Percentiles rank a stretch among this genome's conserved stretches.
Evolutionary conservation across 768 basidiomycete genomes (phyloP).

Genomic region (Dioszegia aurantiaca): DNA sequence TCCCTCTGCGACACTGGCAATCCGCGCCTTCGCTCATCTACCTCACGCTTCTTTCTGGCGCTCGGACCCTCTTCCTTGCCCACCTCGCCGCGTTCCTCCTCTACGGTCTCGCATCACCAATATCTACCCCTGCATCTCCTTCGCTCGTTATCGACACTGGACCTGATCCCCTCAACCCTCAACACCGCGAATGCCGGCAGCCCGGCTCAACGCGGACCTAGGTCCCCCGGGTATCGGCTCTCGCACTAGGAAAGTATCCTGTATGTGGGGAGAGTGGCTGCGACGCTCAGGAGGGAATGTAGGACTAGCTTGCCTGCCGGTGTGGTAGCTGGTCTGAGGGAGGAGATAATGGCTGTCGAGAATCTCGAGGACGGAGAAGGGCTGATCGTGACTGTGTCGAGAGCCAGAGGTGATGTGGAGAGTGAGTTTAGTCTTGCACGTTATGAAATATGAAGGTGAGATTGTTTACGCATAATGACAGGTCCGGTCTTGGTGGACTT

Average conservation of each 20-base stretch:
- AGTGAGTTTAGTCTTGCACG: too few relatives aligned
- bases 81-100: slow-evolving; percentile 79
- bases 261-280: slow-evolving; percentile 82
- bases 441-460: too few relatives aligned
- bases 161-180: slow-evolving; percentile 65
- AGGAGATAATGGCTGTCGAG: slow-evolving; percentile 61
- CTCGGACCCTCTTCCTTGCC: slow-evolving; percentile 77
- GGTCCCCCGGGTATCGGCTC: slow-evolving; percentile 72
- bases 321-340: slow-evolving; percentile 63
- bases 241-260: slow-evolving; percentile 75
- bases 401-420: slow-evolving; percentile 79
- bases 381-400: slow-evolving; percentile 70
- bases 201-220: slow-evolving; percentile 63
- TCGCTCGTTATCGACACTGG: slow-evolving; percentile 35
- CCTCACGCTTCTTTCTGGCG: slow-evolving; percentile 66
- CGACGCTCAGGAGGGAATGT: slow-evolving; percentile 73
- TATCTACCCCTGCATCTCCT: slow-evolving; percentile 18
- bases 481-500: too few relatives aligned
- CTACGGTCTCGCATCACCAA: slow-evolving; percentile 64
- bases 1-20: slow-evolving; percentile 73
- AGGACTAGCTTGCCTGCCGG: slow-evolving; percentile 70
- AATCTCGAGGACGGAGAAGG: slow-evolving; percentile 64
- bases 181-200: slow-evolving; percentile 57
- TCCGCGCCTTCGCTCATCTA: slow-evolving; percentile 71
- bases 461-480: too few relatives aligned